Evolutionary conservation across 2,329 filamentous ascomycete species (phyloP), one percentile per base, ranked within the genome.

Genomic region (Aspergillus flavus): DNA sequence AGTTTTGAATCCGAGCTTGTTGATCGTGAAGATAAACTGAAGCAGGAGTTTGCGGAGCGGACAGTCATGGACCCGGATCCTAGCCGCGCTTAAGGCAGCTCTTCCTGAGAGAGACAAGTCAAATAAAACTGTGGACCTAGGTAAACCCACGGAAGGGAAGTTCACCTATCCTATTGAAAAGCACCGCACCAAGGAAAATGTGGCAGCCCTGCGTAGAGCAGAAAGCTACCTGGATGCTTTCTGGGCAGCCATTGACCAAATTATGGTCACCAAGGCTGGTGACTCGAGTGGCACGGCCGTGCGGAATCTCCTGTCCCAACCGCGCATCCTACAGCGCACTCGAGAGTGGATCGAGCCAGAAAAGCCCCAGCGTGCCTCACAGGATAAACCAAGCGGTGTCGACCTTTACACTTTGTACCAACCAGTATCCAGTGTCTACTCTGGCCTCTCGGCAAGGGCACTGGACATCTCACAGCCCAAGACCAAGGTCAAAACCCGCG

Each of bases 161-260:
- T 85, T 87, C 73, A 62, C 64, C 48, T 87, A 80, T 77, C 85
- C 81, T 57, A 77, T 77, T 6, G 76, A 82, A 3, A 85, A 83
- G 66, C 80, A 77, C 11, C 78, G 79, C 2, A 86, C 75, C 2
- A 78, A 77, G 59, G 78, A 81, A 14, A 86, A 78, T 21, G 76
- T 81, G 0, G 76, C 80, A 6, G 69, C 71, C 0, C 76, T 87
- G 71, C 78, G 80, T 11, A 65, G 53, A 1, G 83, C 85, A 0
- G 85, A 88, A 71, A 30, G 48, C 0, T 76, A 79, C 30, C 75
- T 87, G 5, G 84, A 86, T 66, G 61, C 54, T 0, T 82, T 85
- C 61, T 86, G 83, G 84, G 62, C 57, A 2, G 69, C 59, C 0
- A 61, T 80, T 32, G 80, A 83, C 59, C 4, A 28, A 28, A 23